phyloP scores from a whole-genome alignment of 352 stramenopile genomes.

The Phytophthora citricola region DNA sequence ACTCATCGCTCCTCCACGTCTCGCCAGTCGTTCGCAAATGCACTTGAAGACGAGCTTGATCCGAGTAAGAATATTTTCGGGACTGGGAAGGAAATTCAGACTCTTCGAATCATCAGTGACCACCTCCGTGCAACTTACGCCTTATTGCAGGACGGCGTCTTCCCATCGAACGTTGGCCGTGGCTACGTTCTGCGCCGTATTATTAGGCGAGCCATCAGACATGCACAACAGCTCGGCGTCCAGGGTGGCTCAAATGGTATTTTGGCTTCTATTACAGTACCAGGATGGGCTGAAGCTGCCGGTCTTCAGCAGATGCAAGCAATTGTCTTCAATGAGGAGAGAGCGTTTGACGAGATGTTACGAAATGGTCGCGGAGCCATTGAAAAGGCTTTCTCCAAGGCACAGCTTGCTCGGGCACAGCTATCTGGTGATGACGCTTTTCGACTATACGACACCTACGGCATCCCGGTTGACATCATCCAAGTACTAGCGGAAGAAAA shows the following conservation, averaged over 20 bases:
- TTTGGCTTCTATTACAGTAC: constrained; percentile 56
- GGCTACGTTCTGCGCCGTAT: constrained; percentile 97
- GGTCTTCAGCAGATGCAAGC: constrained; percentile 69
- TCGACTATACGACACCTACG: constrained; percentile 78
- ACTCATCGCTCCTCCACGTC: constrained; percentile 12
- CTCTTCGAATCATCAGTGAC: constrained; percentile 93
- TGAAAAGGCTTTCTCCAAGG: constrained; percentile 59
- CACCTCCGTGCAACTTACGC: constrained; percentile 96
- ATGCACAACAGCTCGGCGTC: constrained; percentile 71
- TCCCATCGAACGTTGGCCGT: constrained; percentile 95
- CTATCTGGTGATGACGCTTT: constrained; percentile 69
- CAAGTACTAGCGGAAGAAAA: constrained; percentile 69
- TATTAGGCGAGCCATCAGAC: constrained; percentile 88
- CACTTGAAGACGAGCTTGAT: constrained; percentile 55
- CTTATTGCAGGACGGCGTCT: constrained; percentile 94
- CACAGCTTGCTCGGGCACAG: constrained; percentile 7
- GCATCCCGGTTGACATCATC: constrained; percentile 82
- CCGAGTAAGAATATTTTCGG: constrained; percentile 54
- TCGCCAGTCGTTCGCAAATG: constrained; percentile 42
- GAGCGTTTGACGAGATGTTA: constrained; percentile 79
- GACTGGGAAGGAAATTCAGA: constrained; percentile 58
- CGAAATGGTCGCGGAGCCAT: constrained; percentile 61
- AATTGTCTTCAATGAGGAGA: constrained; percentile 77
- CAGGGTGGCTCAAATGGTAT: constrained; percentile 35
- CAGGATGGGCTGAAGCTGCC: constrained; percentile 42